A percentile compares a stretch with the other conserved stretches of the same genome.
These are phyloP conservation scores for Stagonosporopsis cucurbitacearum DNA, from an alignment of 2,329 filamentous ascomycete species.

Conservation along the genomic window DNA sequence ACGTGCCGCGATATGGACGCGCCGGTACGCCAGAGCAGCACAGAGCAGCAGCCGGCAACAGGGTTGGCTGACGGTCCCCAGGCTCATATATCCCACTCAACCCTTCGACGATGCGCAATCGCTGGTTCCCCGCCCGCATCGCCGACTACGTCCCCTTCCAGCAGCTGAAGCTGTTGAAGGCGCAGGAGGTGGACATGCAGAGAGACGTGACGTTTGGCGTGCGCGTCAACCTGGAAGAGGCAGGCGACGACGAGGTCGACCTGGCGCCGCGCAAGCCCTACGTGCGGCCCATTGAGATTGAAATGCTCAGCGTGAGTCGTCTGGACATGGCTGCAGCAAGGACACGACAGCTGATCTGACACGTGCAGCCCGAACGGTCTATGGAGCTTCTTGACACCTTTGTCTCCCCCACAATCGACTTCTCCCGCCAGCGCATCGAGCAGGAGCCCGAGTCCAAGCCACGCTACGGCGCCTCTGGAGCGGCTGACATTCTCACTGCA, in stretches of 20 bases:
- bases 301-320: constrained; percentile 50
- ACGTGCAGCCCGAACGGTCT: constrained; percentile 50
- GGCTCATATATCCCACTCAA: constrained; percentile 60
- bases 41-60: background rate
- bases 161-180: constrained; percentile 54
- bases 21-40: constrained; percentile 35
- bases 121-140: constrained; percentile 58
- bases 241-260: constrained; percentile 29
- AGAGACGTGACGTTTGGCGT: constrained; percentile 56
- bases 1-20: constrained; percentile 60
- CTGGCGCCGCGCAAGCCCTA: constrained; percentile 30
- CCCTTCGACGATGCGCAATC: constrained; percentile 62
- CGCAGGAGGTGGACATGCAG: constrained; percentile 53
- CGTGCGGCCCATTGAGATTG: constrained; percentile 50
- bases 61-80: constrained; percentile 41
- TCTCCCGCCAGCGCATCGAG: constrained; percentile 55
- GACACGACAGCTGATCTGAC: constrained; percentile 27
- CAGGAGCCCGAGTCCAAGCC: constrained; percentile 39
- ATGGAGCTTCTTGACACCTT: constrained; percentile 57
- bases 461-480: constrained; percentile 45
- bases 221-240: constrained; percentile 38
- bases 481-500: constrained; percentile 46
- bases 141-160: constrained; percentile 60
- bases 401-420: constrained; percentile 56
- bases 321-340: background rate